These are phyloP conservation scores for Podospora conica DNA, from an alignment of 495 filamentous ascomycete genomes.

Conservation along the genomic window DNA sequence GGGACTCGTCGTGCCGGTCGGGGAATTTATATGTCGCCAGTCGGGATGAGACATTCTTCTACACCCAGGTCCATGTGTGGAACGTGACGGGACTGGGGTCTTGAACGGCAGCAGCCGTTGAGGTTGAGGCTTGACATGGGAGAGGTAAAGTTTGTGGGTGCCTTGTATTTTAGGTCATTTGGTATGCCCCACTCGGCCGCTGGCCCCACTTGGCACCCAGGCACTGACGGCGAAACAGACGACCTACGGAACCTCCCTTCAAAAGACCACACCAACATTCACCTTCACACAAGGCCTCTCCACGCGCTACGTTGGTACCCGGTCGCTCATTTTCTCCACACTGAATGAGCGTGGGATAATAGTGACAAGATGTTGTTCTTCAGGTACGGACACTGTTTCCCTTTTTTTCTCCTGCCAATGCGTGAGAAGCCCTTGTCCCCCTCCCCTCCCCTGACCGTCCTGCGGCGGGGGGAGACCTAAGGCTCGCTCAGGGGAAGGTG, in stretches of 20 bases:
- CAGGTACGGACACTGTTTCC: constrained; percentile 36
- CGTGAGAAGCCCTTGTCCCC: neutral
- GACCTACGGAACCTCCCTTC: neutral
- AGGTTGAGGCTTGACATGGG: neutral
- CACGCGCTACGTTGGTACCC: neutral
- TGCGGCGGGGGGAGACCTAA: neutral
- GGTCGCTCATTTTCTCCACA: neutral
- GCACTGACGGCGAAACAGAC: neutral
- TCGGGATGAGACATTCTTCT: neutral
- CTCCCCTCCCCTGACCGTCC: neutral
- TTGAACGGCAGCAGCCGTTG: neutral
- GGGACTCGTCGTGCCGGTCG: neutral
- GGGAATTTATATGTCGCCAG: neutral
- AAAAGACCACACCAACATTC: neutral
- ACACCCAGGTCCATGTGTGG: neutral
- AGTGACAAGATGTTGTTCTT: constrained; percentile 51
- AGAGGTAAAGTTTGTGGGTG: neutral
- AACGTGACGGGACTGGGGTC: neutral
- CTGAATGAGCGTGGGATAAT: neutral
- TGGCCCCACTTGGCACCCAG: neutral
- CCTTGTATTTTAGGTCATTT: neutral
- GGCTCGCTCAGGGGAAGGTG: neutral
- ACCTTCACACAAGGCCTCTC: neutral
- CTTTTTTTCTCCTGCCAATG: neutral
- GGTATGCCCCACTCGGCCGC: no score